These are phyloP conservation scores for Diplodia scrobiculata DNA, from an alignment of 2,329 filamentous ascomycete species.

Conservation along the genomic window DNA sequence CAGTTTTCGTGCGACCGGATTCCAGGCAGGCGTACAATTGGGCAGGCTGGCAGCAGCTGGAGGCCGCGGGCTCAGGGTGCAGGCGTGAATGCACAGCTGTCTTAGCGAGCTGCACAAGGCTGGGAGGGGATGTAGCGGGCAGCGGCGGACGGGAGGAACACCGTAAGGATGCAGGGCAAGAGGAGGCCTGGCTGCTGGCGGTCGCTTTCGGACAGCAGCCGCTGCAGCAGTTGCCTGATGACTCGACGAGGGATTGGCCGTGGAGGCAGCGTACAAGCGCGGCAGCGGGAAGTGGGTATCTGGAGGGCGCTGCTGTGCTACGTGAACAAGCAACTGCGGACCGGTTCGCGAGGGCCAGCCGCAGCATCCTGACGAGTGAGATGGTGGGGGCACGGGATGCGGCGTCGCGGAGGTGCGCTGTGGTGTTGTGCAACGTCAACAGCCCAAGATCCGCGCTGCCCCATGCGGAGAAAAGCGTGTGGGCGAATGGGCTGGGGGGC, in stretches of 20 bases:
- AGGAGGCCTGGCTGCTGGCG: conserved; percentile 18
- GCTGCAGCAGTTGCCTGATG: conserved; percentile 25
- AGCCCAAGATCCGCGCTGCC: conserved; percentile 15
- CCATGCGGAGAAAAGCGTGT: conserved; percentile 14
- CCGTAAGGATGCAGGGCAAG: conserved; percentile 19
- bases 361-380: conserved; percentile 18
- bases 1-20: conserved; percentile 16
- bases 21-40: conserved; percentile 8
- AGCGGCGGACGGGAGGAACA: conserved; percentile 14
- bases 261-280: conserved; percentile 18
- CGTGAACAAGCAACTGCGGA: conserved; percentile 25
- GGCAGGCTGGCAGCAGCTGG: conserved; percentile 16
- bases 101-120: conserved; percentile 21
- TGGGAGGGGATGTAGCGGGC: conserved; percentile 16
- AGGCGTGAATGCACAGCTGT: conserved; percentile 13
- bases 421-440: conserved; percentile 17
- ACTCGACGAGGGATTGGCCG: conserved; percentile 19
- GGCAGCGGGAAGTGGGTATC: conserved; percentile 26
- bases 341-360: conserved; percentile 20
- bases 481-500: conserved; percentile 5
- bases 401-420: conserved; percentile 7
- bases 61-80: conserved; percentile 3
- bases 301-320: conserved; percentile 17
- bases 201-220: conserved; percentile 11
- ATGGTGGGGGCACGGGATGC: conserved; percentile 18